A percentile compares a stretch with the other conserved stretches of the same genome.
Evolutionary conservation across 2,329 filamentous ascomycete species (phyloP).

Genomic region (Xylariaceae sp.): DNA sequence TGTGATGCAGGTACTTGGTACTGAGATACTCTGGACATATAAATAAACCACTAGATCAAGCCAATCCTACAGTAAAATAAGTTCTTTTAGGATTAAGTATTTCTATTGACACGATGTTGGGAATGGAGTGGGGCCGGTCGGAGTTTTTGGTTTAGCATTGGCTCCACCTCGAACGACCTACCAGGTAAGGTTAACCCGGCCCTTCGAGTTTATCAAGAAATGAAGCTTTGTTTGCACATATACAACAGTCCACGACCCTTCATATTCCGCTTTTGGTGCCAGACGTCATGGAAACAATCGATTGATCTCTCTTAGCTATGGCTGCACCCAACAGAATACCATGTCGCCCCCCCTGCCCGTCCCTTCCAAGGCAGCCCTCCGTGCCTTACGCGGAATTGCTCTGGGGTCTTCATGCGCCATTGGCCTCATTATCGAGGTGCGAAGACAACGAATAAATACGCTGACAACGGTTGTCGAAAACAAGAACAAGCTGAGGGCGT

Average conservation of each 20-base stretch:
- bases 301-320: constrained; percentile 5
- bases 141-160: no score
- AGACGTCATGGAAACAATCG: constrained; percentile 3
- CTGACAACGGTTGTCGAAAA: constrained; percentile 47
- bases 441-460: constrained; percentile 48
- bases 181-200: no score
- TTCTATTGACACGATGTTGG: no score
- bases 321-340: constrained; percentile 9
- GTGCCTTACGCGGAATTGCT: constrained; percentile 50
- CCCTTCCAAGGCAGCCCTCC: constrained; percentile 50
- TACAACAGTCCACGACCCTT: background rate
- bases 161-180: no score
- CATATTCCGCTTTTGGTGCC: background rate
- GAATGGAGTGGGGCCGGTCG: no score
- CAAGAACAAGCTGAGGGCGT: constrained; percentile 44
- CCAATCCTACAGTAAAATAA: no score
- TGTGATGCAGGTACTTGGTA: no score
- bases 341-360: constrained; percentile 46
- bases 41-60: no score
- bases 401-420: constrained; percentile 54
- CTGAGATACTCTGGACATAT: no score
- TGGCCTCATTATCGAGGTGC: constrained; percentile 50
- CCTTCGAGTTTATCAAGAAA: no score
- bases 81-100: no score
- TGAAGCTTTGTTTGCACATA: no score